Conservation (phyloP, 2,329 filamentous ascomycete genomes). For the Penicillium rolfsii region DNA sequence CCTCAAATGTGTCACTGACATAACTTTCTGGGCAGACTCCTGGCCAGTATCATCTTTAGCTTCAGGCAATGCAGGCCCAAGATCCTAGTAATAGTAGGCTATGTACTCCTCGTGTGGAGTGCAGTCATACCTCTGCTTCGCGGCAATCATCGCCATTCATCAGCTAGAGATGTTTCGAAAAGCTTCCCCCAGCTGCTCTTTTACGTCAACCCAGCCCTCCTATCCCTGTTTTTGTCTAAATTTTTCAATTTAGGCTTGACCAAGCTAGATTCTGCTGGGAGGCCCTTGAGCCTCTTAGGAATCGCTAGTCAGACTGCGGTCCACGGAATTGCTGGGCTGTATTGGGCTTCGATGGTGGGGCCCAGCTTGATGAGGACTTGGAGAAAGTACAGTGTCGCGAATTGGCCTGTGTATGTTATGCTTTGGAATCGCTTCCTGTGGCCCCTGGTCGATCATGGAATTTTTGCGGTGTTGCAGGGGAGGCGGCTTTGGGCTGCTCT, state of each 20-base stretch:
- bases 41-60: neutral
- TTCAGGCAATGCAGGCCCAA: too few relatives aligned
- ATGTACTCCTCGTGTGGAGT: neutral
- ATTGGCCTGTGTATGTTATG: neutral
- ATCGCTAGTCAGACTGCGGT: neutral
- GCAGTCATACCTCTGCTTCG: neutral
- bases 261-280: neutral
- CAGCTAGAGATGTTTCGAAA: neutral
- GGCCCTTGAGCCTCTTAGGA: neutral
- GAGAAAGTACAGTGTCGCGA: neutral
- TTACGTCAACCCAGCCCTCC: neutral
- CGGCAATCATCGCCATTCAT: neutral
- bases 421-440: neutral
- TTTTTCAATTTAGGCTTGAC: neutral
- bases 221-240: neutral
- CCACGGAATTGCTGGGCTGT: neutral
- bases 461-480: neutral
- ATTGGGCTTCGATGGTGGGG: neutral
- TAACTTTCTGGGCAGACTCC: neutral
- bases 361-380: neutral
- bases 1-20: neutral
- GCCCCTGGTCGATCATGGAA: neutral
- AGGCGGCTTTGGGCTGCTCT: neutral
- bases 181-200: neutral
- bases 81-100: neutral